Conservation (phyloP, 2,329 filamentous ascomycete species). For the Capronia epimyces region DNA sequence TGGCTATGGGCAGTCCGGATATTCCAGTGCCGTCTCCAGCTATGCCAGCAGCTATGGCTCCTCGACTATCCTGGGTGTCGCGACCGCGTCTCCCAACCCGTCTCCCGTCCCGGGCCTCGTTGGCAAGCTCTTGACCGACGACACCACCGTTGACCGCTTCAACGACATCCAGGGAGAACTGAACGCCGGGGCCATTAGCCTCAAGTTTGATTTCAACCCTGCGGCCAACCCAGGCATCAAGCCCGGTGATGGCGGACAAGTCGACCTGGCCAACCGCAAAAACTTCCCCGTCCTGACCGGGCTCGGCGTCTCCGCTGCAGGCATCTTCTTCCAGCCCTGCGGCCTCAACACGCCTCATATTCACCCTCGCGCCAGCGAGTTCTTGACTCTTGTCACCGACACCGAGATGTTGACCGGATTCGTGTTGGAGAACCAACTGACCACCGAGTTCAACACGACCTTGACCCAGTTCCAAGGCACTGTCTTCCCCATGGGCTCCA, state of each 20-base stretch:
- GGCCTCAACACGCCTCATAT: conserved; percentile 47
- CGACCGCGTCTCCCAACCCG: conserved; percentile 23
- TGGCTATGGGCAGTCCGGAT: neutral
- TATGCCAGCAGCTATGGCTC: conserved; percentile 1
- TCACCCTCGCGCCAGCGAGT: conserved; percentile 47
- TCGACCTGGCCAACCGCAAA: conserved; percentile 27
- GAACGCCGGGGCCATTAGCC: conserved; percentile 18
- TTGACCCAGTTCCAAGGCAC: conserved; percentile 42
- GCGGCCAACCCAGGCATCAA: conserved; percentile 24
- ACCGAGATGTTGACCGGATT: conserved; percentile 40
- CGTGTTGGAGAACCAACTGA: conserved; percentile 44
- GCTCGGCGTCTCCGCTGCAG: conserved; percentile 26
- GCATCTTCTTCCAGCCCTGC: conserved; percentile 34
- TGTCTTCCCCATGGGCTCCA: conserved; percentile 44
- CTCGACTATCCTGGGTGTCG: conserved; percentile 15
- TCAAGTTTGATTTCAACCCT: conserved; percentile 30
- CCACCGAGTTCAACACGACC: conserved; percentile 38
- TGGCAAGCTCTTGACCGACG: conserved; percentile 26
- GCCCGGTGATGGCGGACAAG: conserved; percentile 30
- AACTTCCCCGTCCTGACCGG: conserved; percentile 29
- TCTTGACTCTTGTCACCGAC: conserved; percentile 43
- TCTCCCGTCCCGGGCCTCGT: conserved; percentile 20
- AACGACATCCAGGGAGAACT: conserved; percentile 21
- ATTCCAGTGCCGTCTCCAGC: neutral
- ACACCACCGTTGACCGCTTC: conserved; percentile 24